These are phyloP conservation scores for Boletus rex-veris DNA, from an alignment of 768 basidiomycete species.

Conservation along the genomic window DNA sequence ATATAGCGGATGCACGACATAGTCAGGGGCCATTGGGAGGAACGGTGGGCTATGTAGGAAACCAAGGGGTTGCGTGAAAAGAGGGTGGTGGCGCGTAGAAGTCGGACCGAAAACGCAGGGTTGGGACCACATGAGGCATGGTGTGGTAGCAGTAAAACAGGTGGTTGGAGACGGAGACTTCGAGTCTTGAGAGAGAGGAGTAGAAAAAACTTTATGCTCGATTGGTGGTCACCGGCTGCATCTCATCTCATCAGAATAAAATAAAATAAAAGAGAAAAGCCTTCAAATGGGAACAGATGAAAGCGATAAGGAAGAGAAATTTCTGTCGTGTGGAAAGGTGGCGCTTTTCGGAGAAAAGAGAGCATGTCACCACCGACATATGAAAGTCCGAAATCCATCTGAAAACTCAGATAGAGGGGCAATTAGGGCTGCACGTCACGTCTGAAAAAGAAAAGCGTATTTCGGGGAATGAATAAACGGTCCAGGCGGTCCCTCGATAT, in stretches of 20 bases:
- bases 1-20: neutral
- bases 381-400: conserved; percentile 31
- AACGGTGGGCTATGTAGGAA: neutral
- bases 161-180: conserved; percentile 17
- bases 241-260: conserved; percentile 15
- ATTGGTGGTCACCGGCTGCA: conserved; percentile 3
- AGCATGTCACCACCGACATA: conserved; percentile 25
- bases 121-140: conserved; percentile 1
- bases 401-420: conserved; percentile 29
- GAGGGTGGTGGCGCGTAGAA: conserved; percentile 2
- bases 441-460: conserved; percentile 19
- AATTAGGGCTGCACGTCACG: conserved; percentile 19
- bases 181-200: neutral
- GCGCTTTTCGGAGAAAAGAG: conserved; percentile 24
- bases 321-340: conserved; percentile 13
- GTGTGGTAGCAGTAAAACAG: conserved; percentile 1
- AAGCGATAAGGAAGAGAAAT: conserved; percentile 19
- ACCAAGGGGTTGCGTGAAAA: conserved; percentile 3
- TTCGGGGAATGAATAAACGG: conserved; percentile 25
- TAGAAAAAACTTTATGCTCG: conserved; percentile 20
- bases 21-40: neutral
- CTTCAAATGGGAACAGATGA: conserved; percentile 22
- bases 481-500: conserved; percentile 26
- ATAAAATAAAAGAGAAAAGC: conserved; percentile 1
- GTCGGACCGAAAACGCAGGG: conserved; percentile 1